Conservation (phyloP, 1,284 basidiomycete species). For the Ceratobasidium sp. region DNA sequence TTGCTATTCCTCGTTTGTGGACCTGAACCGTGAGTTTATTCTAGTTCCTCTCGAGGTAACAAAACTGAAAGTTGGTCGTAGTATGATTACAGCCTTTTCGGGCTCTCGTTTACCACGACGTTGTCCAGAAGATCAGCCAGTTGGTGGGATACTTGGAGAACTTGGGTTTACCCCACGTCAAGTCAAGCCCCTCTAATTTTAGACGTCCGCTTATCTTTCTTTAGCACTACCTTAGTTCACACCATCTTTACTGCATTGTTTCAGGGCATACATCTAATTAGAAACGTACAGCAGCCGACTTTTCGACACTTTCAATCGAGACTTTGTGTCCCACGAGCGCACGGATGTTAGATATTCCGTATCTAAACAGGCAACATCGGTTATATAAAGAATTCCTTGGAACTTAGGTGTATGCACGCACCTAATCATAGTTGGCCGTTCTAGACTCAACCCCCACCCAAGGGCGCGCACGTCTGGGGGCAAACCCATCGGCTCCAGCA, state of each 20-base stretch:
- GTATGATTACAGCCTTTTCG: constrained; percentile 48
- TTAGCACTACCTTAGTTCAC: constrained; percentile 15
- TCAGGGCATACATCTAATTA: constrained; percentile 55
- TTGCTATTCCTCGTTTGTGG: constrained; percentile 50
- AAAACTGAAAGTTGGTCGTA: constrained; percentile 12
- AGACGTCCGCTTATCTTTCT: not conserved
- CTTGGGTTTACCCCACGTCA: constrained; percentile 46
- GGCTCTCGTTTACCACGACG: constrained; percentile 45
- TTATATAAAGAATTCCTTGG: not conserved
- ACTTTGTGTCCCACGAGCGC: constrained; percentile 98
- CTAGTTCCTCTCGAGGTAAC: not conserved
- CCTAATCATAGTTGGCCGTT: constrained; percentile 99
- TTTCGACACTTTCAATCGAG: constrained; percentile 88
- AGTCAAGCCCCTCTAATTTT: constrained; percentile 45
- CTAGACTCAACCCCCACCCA: constrained; percentile 96
- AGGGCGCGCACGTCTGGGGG: constrained; percentile 97
- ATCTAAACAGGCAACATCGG: constrained; percentile 60
- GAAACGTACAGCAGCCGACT: constrained; percentile 90
- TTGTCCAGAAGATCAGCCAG: constrained; percentile 31
- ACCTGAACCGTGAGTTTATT: constrained; percentile 48
- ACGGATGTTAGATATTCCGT: constrained; percentile 95
- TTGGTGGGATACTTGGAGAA: constrained; percentile 48
- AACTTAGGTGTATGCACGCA: constrained; percentile 57
- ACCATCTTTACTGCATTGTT: constrained; percentile 27
- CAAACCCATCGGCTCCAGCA: constrained; percentile 99